Base-by-base conservation (phyloP, 2,329 filamentous ascomycete species). In the Parascedosporium putredinis region DNA sequence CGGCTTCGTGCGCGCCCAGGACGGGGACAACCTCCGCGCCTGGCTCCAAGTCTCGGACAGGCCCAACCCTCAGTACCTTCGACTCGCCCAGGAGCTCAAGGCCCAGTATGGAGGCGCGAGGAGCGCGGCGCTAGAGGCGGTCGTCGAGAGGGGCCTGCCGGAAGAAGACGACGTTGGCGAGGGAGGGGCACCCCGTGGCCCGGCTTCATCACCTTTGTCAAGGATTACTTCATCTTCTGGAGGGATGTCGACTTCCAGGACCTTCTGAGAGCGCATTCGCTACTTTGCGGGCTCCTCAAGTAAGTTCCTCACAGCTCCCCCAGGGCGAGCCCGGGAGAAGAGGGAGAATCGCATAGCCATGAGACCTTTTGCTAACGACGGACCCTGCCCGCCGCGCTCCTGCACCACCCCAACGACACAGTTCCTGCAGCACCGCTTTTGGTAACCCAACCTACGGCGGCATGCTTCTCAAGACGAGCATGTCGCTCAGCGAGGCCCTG, bases 341-440 rank as follows among this genome's bases (percentile, higher is more conserved):
- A n/a, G n/a, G n/a, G n/a, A n/a, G n/a, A n/a, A n/a, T n/a, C n/a
- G n/a, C n/a, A n/a, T n/a, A n/a, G n/a, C n/a, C n/a, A n/a, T n/a
- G n/a, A n/a, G n/a, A n/a, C n/a, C n/a, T n/a, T n/a, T n/a, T n/a
- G n/a, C n/a, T n/a, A n/a, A n/a, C n/a, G n/a, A n/a, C n/a, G n/a
- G n/a, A n/a, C n/a, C n/a, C n/a, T n/a, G n/a, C n/a, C 23, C 36
- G 14, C 23, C 10, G 6, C 7, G 12, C 9, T 16, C 38, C 6
- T 31, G 3, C n/a, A 20, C 47, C 8, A 6, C 24, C 5, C 42
- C 4, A 10, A 18, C 12, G 16, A 42, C 29, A 18, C 50, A 91
- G 88, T 60, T 84, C 89, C 58, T 93, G 86, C 57, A 85, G 88
- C 23, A 86, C 86, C 18, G 89, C 90, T 1, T 78, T 96, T 45